phyloP scores from a whole-genome alignment of 2,329 filamentous ascomycete genomes.

The Aspergillus intermedius region DNA sequence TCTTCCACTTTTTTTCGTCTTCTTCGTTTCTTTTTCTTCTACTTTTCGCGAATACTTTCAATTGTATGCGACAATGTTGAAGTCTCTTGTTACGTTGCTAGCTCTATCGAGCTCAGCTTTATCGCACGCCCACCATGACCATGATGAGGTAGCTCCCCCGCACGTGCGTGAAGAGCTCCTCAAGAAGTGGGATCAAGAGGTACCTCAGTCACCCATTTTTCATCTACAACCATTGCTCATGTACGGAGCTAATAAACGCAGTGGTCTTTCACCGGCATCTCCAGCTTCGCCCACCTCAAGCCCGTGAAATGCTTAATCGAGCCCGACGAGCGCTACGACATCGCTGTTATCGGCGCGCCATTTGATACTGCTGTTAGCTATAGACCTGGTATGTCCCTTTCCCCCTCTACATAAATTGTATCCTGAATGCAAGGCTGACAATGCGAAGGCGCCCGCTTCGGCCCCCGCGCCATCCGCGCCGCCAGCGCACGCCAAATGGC shows the following conservation, averaged over 20 bases:
- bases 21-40: neutral
- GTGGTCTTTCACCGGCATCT: constrained; percentile 67
- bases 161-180: constrained; percentile 38
- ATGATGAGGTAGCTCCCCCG: constrained; percentile 33
- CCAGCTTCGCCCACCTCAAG: constrained; percentile 65
- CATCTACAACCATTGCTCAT: neutral
- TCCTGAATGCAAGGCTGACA: neutral
- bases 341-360: constrained; percentile 64
- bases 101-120: constrained; percentile 27
- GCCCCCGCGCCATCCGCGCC: constrained; percentile 77
- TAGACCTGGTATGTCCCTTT: constrained; percentile 53
- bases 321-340: constrained; percentile 59
- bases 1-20: constrained; percentile 5
- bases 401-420: neutral
- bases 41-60: neutral
- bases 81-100: constrained; percentile 17
- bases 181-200: constrained; percentile 44
- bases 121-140: constrained; percentile 36
- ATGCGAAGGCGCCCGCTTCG: constrained; percentile 63
- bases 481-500: constrained; percentile 75
- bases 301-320: constrained; percentile 64
- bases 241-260: constrained; percentile 13
- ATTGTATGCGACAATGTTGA: neutral
- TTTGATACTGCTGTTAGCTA: constrained; percentile 70
- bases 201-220: constrained; percentile 13